Evolutionary conservation across 257 asterid genomes (phyloP).

Genomic region (Primulina eburnea): DNA sequence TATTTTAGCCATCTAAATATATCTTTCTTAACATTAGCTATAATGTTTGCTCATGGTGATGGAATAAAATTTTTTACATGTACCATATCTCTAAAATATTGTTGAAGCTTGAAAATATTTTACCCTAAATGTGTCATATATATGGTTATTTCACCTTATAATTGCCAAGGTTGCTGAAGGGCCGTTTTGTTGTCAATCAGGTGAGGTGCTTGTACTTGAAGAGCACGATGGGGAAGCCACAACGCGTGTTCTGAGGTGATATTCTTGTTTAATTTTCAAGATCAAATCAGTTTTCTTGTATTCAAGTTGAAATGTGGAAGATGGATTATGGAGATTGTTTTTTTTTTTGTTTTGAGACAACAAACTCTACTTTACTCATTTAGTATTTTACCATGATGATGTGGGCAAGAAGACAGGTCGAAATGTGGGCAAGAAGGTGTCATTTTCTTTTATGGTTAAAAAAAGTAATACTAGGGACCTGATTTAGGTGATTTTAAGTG

Average conservation of each 20-base stretch:
- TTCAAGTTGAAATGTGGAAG: not conserved
- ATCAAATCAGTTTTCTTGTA: constrained; percentile 13
- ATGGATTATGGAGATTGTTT: not conserved
- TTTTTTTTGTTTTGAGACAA: constrained; percentile 18
- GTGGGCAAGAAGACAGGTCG: too few relatives aligned
- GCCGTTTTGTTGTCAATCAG: constrained; percentile 24
- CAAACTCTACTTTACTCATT: not conserved
- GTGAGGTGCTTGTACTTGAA: constrained; percentile 55
- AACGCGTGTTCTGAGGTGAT: constrained; percentile 39
- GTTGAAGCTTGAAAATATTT: too few relatives aligned
- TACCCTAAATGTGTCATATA: too few relatives aligned
- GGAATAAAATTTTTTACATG: too few relatives aligned
- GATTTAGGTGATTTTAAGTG: too few relatives aligned
- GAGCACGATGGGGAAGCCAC: constrained; percentile 56
- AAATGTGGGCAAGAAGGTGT: too few relatives aligned
- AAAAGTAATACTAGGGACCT: too few relatives aligned
- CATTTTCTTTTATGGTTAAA: too few relatives aligned
- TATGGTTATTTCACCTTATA: too few relatives aligned
- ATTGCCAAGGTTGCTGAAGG: not conserved
- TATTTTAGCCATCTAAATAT: not conserved
- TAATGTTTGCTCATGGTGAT: too few relatives aligned
- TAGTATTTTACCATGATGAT: not conserved
- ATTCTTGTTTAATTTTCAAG: not conserved
- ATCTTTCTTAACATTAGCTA: not conserved
- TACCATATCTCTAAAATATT: too few relatives aligned